phyloP scores from a whole-genome alignment of 2,329 filamentous ascomycete species.

The Cercospora citrullina region DNA sequence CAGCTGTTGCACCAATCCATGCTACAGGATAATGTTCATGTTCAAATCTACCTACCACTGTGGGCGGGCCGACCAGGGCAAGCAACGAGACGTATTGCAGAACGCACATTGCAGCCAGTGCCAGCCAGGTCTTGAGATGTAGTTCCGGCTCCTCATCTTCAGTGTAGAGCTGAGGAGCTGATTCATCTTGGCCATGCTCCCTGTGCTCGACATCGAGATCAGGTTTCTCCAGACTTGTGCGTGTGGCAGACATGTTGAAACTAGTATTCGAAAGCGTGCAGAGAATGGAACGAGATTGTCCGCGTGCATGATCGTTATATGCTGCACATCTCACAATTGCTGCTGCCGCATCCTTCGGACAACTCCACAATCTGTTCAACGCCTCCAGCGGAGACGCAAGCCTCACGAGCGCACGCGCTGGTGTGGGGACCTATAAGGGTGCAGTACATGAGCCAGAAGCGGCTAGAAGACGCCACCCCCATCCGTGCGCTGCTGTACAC shows the following conservation, averaged over 20 bases:
- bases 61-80: not conserved
- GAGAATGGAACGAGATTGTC: not conserved
- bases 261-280: not conserved
- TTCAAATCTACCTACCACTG: not conserved
- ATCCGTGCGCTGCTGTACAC: not conserved
- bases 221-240: not conserved
- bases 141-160: not conserved
- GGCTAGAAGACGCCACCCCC: not conserved
- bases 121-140: not conserved
- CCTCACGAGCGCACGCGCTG: not conserved
- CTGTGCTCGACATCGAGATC: not conserved
- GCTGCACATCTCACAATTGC: not conserved
- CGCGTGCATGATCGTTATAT: not conserved
- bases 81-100: not conserved
- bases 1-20: not conserved
- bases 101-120: not conserved
- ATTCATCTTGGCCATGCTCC: not conserved
- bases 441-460: not conserved
- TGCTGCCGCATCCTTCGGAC: not conserved
- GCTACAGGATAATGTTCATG: not conserved
- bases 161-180: not conserved
- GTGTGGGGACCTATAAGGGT: not conserved
- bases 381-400: not conserved
- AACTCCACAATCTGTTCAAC: not conserved
- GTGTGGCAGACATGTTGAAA: not conserved